Base-by-base conservation (phyloP, 2,329 filamentous ascomycete genomes). In the Calonectria henricotiae region DNA sequence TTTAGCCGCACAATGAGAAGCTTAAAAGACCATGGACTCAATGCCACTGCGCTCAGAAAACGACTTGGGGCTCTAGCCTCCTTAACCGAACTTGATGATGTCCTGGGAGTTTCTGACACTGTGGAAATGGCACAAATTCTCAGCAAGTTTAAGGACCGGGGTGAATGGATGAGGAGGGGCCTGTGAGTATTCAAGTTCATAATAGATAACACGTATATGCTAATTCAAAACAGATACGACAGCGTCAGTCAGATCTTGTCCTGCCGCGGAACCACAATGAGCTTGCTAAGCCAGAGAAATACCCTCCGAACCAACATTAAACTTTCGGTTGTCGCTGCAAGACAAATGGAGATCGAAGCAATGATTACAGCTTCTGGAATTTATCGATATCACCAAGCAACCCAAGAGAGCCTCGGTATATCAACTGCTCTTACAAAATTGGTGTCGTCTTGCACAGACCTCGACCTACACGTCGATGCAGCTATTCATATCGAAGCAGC, bases 321-420 rank as follows among this genome's bases (percentile, higher is more conserved):
- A 49, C 80, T 95, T 32, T 89, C 86, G n/a, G 84, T 87, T 0
- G 87, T 87, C 12, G 89, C 93, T 63, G 88, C 92, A 17, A 90
- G 92, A 43, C 85, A 93, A 6, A 86, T 94, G 54, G 93, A 98
- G 81, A 90, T 95, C 4, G 89, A 93, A 71, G 90, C 91, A n/a
- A 89, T 97, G 76, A 85, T 97, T 3, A 86, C 92, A 51, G 92
- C 94, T 7, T 93, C 96, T 0, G 86, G 87, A 5, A 89, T 97
- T 27, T 94, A 93, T 75, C 90, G 95, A 54, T 92, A 91, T 73
- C 95, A 98, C 76, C 91, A 92, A 71, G 92, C 93, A 4, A 89
- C 93, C 1, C 95, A 98, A 79, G 95, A 97, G 76, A 96, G 95
- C 0, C 83, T 99, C 30, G 95, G 95, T 73, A 90, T 95, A 13